Evolutionary conservation across 176 grass and related monocot genomes (phyloP), one percentile per base, ranked within the genome.

Genomic region (Cenchrus fungigraminus): DNA sequence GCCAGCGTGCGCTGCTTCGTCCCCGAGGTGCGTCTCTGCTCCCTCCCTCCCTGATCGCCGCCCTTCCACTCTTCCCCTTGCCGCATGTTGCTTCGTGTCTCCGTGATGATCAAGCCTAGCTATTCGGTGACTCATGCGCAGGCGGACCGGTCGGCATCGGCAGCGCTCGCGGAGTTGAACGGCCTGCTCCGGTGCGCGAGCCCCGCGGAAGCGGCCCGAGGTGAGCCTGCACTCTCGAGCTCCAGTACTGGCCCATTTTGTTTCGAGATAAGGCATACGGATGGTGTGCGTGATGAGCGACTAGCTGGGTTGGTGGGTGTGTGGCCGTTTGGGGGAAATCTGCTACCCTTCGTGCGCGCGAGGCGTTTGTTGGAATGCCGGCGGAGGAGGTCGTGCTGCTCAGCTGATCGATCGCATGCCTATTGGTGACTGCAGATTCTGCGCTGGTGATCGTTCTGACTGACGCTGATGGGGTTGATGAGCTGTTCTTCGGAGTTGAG

Each of bases 401-500:
- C 34, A 19, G n/a, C 61, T 89, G 79, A 89, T 86, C 53, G 19
- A 60, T 80, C n/a, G 32, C 7, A 57, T 40, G 54, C 57, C 17
- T 85, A 42, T 66, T 71, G 28, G 50, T 83, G 13, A 68, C 40
- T 68, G 61, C 89, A 96, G 94, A 85, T 83, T 84, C 88, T 46
- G 79, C 82, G 54, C 81, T 90, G 19, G 79, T 92, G 34, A 73
- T 97, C 54, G 69, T 90, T 63, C 61, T 91, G 62, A 91, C 64
- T 51, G 67, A 86, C 43, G 69, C 67, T 10, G 91, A 85, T 90
- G 87, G 28, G 46, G 80, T 88, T 46, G 86, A 90, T 5, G 65
- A 91, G 32, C 32, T 92, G 73, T 90, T 90, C 90, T 90, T 91
- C 46, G 85, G 87, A n/a, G 57, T 10, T 66, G 78, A 86, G 55